Base-by-base conservation (phyloP, 148 eudicot species). In the Chenopodium suecicum region DNA sequence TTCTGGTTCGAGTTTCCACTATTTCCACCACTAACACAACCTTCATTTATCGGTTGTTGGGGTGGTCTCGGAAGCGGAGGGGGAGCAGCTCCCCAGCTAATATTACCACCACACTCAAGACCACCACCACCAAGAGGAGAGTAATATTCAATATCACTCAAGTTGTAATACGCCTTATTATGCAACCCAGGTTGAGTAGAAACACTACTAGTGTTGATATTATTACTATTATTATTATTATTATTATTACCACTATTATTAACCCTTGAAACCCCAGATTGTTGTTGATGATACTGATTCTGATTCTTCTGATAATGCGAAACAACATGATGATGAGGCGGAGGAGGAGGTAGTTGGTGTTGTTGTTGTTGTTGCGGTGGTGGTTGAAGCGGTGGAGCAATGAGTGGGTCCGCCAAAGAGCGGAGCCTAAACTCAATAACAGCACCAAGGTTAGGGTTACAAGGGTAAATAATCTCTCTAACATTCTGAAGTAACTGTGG, bases 401-500 rank as follows among this genome's bases (percentile, higher is more conserved):
- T 19, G 63, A 75, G 68, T 20, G 76, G 84, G 48, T 80, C 84
- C 5, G 90, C 82, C 13, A 96, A 82, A 34, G 98, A 94, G 3
- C 97, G 91, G 68, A 96, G 97, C 27, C 99, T 75, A 8, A 85
- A 86, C 83, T 96, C 99, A 20, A 96, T 89, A 46, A 91, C 84
- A 52, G 92, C 66, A 14, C 92, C 99, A 2, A 96, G 92, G 63
- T 85, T 88, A 23, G 97, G 99, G 83, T 94, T 96, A 76, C 95
- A 94, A n/a, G 99, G 99, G 81, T 90, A 93, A 68, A 95, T 94
- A 56, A 96, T 89, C n/a, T 96, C 98, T 54, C 98, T 84, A 3
- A 96, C 98, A 82, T 96, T 96, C 23, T 90, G 97, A 64, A 96
- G 87, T 48, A 96, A 90, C 31, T 94, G 98, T 9, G 98, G 92